Conservation (phyloP, 2,329 filamentous ascomycete genomes). For the Aspergillus thermomutatus region DNA sequence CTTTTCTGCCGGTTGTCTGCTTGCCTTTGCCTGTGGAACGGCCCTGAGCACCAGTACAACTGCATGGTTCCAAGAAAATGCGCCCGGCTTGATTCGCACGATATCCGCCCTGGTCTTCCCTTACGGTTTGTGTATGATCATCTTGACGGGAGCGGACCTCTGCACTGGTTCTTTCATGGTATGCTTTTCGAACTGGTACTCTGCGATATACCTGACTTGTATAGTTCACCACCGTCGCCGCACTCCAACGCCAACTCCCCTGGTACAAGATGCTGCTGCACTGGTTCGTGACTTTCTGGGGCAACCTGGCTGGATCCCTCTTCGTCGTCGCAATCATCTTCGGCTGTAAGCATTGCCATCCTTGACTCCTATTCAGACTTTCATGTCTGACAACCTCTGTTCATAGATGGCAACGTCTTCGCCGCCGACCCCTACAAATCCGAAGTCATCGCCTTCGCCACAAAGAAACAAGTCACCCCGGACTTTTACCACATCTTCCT, state of each 20-base stretch:
- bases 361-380: background rate
- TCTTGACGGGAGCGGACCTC: conserved; percentile 49
- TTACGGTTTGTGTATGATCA: conserved; percentile 49
- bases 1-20: conserved; percentile 50
- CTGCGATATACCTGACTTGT: background rate
- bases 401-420: conserved; percentile 46
- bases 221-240: conserved; percentile 44
- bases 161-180: conserved; percentile 49
- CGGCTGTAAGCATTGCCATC: conserved; percentile 37
- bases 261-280: conserved; percentile 37
- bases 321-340: conserved; percentile 50
- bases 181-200: background rate
- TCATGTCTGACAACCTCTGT: background rate
- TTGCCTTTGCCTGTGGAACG: conserved; percentile 51
- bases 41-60: conserved; percentile 45
- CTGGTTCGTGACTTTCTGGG: conserved; percentile 49
- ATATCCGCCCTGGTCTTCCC: conserved; percentile 49
- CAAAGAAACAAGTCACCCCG: conserved; percentile 49
- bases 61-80: conserved; percentile 50
- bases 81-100: conserved; percentile 46
- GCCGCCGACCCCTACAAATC: conserved; percentile 43
- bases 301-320: conserved; percentile 48
- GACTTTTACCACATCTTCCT: conserved; percentile 54
- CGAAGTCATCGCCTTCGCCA: conserved; percentile 46
- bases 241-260: conserved; percentile 41